These are phyloP conservation scores for Solanum chacoense DNA, from an alignment of 305 asterid genomes.

Conservation along the genomic window DNA sequence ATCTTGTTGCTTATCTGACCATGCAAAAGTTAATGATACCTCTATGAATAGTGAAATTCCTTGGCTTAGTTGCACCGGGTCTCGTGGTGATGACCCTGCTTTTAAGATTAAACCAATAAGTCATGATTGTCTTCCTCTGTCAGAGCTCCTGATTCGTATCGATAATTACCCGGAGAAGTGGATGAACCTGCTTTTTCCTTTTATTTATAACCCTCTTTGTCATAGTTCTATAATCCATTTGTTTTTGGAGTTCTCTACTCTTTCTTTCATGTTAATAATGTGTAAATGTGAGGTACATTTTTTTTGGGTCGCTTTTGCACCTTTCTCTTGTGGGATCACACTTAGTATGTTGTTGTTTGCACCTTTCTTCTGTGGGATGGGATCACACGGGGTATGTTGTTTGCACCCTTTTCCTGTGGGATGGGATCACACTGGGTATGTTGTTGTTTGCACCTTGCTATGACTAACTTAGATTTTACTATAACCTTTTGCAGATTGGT, in stretches of 20 bases:
- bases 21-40: not conserved
- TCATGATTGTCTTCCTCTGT: not conserved
- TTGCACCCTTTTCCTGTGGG: not conserved
- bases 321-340: not conserved
- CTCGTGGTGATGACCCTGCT: not conserved
- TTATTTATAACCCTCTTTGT: not conserved
- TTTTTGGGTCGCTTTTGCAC: not conserved
- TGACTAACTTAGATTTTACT: not conserved
- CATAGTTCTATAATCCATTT: not conserved
- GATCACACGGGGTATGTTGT: not conserved
- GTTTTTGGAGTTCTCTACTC: not conserved
- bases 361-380: not conserved
- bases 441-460: not conserved
- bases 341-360: not conserved
- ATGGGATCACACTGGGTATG: not conserved
- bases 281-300: not conserved
- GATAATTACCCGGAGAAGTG: not conserved
- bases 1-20: not conserved
- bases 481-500: slow-evolving; percentile 41
- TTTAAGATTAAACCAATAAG: not conserved
- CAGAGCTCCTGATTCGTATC: not conserved
- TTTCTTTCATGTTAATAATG: not conserved
- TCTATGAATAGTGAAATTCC: not conserved
- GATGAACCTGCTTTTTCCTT: not conserved
- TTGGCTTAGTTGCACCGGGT: not conserved